Base-by-base conservation (phyloP, 306 rosid species). In the Casuarina cunninghamiana region DNA sequence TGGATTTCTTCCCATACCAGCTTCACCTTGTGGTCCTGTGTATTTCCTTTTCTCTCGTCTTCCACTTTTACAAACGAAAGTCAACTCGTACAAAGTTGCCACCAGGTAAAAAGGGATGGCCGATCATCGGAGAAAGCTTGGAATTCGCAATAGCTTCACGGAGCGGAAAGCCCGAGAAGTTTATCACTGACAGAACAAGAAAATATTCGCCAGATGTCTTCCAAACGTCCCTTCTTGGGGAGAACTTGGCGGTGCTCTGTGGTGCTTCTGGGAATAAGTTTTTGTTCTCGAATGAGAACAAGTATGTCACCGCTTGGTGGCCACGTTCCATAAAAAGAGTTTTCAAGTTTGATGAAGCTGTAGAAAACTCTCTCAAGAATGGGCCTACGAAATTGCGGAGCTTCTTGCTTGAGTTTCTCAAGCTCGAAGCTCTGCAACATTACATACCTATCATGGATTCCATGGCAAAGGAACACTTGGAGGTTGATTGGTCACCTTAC, bases 21-120 rank as follows among this genome's bases (percentile, higher is more conserved):
- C 32, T 63, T 38, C 26, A 63, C 2, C 1, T 63, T 63, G 21
- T 15, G 6, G 17, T 63, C 69, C 45, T 62, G 0, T 37, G 44
- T 8, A 63, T 37, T 5, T 63, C 69, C 5, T 1, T 63, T 39
- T 8, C 21, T 6, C 9, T 63, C 10, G 6, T 63, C 44, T 8
- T 63, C 21, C 10, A 6, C 10, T 37, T 63, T 35, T 63, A 12
- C 37, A 38, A 10, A 63, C 45, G 0, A 0, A 63, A 63, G 3
- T 13, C 69, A 3, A 37, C 17, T 38, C 17, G 9, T 8, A 7
- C 5, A 44, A 63, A 63, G 8, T 17, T 63, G 2, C 69, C 69
- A 5, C 69, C 69, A 5, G 69, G 69, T 12, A 63, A 17, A 63
- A 63, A 63, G 17, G 69, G 69, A 37, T 63, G 69, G 69, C 46